Evolutionary conservation across 768 basidiomycete genomes (phyloP), one percentile per base, ranked within the genome.

Genomic region (Myochromella boudieri): DNA sequence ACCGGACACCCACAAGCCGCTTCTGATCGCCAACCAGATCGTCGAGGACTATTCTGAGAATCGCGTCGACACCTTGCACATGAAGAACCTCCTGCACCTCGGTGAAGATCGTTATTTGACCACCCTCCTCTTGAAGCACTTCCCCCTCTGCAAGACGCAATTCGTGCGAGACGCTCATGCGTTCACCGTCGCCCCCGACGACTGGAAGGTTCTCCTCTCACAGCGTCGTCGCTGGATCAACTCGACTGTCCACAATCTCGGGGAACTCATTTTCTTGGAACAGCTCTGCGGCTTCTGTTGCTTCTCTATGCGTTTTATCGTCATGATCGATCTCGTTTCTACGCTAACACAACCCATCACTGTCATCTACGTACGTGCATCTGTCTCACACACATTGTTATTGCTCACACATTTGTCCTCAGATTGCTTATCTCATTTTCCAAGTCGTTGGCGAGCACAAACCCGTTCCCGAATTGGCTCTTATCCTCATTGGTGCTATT

Each of bases 141-240:
- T 97, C 83, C 85, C 93, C 10, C 72, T 78, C 41, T 87, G 84
- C 79, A 97, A 95, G 78, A 97, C 93, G 3, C 94, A 93, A 60
- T 98, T 98, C 61, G 81, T 95, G 39, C 84, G 92, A 4, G 94
- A 97, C 57, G 95, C 97, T 1, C 87, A 91, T 62, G 97, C 95
- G 0, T 88, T 79, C 63, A 98, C 95, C 0, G 89, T 97, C 12
- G 95, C 95, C 2, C 95, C 95, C 0, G 94, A 95, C 57, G 90
- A 93, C 56, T 97, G 93, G 92, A 85, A 84, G 63, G 85, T 97
- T 20, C 67, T 99, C 42, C 71, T 99, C 17, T 97, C 93, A 6
- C 97, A 99, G 63, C 86, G 95, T 72, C 89, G 95, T 69, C 90
- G 97, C 58, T 99, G 97, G 95, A 99, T 99, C 69, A 99, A 99